Evolutionary conservation across 305 asterid species (phyloP).

Genomic region (Solanum hybrid): DNA sequence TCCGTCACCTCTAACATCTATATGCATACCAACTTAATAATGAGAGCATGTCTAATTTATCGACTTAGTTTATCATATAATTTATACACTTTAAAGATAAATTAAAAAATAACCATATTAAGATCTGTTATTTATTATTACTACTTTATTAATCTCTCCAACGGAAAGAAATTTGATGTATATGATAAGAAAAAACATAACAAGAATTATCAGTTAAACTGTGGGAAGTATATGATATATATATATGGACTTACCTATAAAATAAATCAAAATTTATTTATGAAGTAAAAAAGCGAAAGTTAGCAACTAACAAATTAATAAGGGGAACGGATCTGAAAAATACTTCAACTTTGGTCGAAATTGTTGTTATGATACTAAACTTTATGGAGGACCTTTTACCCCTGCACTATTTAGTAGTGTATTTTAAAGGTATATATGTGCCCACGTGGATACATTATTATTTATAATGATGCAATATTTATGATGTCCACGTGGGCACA

Average conservation of each 20-base stretch:
- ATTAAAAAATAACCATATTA: no score
- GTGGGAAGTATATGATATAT: not conserved
- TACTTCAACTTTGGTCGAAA: no score
- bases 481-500: no score
- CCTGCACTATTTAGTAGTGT: no score
- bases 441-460: no score
- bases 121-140: not conserved
- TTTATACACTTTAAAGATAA: no score
- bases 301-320: not conserved
- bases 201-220: not conserved
- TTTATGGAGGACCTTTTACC: no score
- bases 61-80: not conserved
- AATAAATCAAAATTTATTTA: no score
- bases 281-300: not conserved
- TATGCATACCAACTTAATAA: not conserved
- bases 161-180: not conserved
- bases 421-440: no score
- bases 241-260: not conserved
- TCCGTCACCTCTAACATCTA: not conserved
- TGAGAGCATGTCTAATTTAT: not conserved
- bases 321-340: no score
- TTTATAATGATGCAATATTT: no score
- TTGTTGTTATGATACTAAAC: no score
- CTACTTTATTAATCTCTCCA: not conserved
- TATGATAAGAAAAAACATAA: not conserved